Evolutionary conservation across 257 asterid species (phyloP).

Genomic region (Jacaranda copaia): DNA sequence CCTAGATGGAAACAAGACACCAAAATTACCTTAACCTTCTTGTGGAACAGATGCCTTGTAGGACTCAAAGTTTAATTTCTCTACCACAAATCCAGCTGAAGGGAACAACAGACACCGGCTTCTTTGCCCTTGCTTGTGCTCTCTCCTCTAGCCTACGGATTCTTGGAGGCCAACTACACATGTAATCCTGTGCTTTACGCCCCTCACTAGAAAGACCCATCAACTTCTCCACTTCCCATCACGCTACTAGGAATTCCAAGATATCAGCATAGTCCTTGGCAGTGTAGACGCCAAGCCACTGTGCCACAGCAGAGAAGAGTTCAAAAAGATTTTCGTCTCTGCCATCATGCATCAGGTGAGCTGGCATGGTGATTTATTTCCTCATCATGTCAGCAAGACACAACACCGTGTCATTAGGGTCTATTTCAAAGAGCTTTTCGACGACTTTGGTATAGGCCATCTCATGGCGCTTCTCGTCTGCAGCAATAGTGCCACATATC

Average conservation of each 20-base stretch:
- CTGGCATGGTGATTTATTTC: slow-evolving; percentile 82
- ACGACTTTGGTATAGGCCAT: slow-evolving; percentile 76
- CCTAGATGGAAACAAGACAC: no score
- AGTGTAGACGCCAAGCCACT: slow-evolving; percentile 74
- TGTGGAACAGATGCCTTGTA: no score
- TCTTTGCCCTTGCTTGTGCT: slow-evolving; percentile 61
- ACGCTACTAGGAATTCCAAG: slow-evolving; percentile 62
- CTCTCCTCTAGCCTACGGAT: slow-evolving; percentile 75
- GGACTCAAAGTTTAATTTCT: slow-evolving; percentile 52
- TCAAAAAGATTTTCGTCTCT: slow-evolving; percentile 65
- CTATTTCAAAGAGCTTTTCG: slow-evolving; percentile 81
- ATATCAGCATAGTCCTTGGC: slow-evolving; percentile 79
- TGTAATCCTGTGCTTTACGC: slow-evolving; percentile 74
- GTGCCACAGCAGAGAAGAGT: slow-evolving; percentile 72
- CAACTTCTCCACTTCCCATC: slow-evolving; percentile 75
- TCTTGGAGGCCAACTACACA: slow-evolving; percentile 67
- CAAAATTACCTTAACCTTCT: no score
- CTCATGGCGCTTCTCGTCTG: slow-evolving; percentile 87
- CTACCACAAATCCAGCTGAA: slow-evolving; percentile 72
- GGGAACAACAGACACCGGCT: slow-evolving; percentile 47
- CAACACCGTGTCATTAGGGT: slow-evolving; percentile 66
- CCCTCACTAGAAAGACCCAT: slow-evolving; percentile 75
- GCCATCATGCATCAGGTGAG: slow-evolving; percentile 82
- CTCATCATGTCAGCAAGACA: slow-evolving; percentile 80
- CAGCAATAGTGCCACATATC: slow-evolving; percentile 77